These are phyloP conservation scores for Aspergillus ochraceus DNA, from an alignment of 2,329 filamentous ascomycete genomes.

Conservation along the genomic window DNA sequence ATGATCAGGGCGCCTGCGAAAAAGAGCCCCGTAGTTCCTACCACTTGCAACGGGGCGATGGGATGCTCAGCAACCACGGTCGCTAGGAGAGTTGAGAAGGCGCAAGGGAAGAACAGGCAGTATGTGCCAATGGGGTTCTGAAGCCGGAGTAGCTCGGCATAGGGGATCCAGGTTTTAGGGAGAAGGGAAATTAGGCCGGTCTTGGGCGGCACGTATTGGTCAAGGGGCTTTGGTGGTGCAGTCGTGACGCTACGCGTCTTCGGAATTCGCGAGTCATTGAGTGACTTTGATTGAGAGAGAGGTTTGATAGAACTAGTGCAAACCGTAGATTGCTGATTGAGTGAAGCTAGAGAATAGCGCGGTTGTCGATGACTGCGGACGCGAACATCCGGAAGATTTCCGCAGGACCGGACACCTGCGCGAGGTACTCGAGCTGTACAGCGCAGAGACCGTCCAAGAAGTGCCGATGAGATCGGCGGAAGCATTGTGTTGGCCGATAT, in stretches of 20 bases:
- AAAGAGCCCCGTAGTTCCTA: slow-evolving; percentile 40
- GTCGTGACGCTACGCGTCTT: not conserved
- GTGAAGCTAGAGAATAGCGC: not conserved
- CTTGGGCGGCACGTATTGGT: slow-evolving; percentile 46
- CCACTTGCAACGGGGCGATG: slow-evolving; percentile 34
- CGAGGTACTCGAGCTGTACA: not conserved
- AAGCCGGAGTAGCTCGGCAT: slow-evolving; percentile 55
- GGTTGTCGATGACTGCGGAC: not conserved
- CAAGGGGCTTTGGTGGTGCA: slow-evolving; percentile 17
- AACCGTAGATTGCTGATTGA: not conserved
- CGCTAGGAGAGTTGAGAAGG: slow-evolving; percentile 49
- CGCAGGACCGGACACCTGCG: not conserved
- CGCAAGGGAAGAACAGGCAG: slow-evolving; percentile 55
- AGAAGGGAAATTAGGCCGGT: slow-evolving; percentile 48
- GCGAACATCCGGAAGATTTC: not conserved
- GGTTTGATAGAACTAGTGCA: not conserved
- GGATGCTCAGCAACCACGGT: slow-evolving; percentile 38
- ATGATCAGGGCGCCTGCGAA: slow-evolving; percentile 50
- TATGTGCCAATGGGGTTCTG: slow-evolving; percentile 54
- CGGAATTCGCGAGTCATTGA: not conserved
- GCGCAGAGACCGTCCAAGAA: not conserved
- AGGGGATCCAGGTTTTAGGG: slow-evolving; percentile 54
- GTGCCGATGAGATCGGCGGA: not conserved
- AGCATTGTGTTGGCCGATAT: not conserved
- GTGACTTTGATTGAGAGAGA: not conserved